Percentiles rank a stretch among this genome's conserved stretches.
Conservation (phyloP, 352 stramenopile species). For the Pythium apleroticum region DNA sequence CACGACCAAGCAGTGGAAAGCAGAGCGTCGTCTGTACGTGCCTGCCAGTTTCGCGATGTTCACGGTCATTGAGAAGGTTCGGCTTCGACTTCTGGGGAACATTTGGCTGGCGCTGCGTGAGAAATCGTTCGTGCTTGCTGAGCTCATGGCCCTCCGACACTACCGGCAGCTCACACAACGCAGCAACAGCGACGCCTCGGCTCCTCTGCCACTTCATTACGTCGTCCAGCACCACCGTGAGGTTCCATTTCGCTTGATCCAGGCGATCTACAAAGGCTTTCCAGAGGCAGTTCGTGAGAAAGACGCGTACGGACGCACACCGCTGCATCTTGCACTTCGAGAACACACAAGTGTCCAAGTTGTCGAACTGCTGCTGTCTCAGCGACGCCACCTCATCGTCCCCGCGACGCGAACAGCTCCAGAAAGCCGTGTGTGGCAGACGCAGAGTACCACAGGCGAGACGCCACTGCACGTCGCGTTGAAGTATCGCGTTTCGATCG, state of each 20-base stretch:
- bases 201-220: slow-evolving; percentile 58
- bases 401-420: not conserved
- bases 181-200: slow-evolving; percentile 36
- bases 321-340: slow-evolving; percentile 58
- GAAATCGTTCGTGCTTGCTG: slow-evolving; percentile 36
- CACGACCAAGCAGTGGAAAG: not conserved
- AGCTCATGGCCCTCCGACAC: slow-evolving; percentile 54
- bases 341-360: slow-evolving; percentile 32
- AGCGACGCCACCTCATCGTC: slow-evolving; percentile 4
- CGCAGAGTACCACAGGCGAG: slow-evolving; percentile 24
- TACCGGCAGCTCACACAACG: slow-evolving; percentile 50
- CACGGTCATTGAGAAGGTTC: slow-evolving; percentile 40
- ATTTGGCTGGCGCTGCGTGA: slow-evolving; percentile 51
- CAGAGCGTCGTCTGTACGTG: slow-evolving; percentile 25
- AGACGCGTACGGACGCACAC: slow-evolving; percentile 62
- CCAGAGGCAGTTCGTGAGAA: slow-evolving; percentile 35
- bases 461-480: slow-evolving; percentile 29
- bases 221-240: slow-evolving; percentile 42
- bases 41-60: slow-evolving; percentile 45
- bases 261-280: slow-evolving; percentile 40
- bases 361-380: slow-evolving; percentile 33
- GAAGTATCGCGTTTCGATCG: slow-evolving; percentile 26
- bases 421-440: slow-evolving; percentile 17
- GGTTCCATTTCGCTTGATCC: slow-evolving; percentile 36
- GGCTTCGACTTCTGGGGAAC: slow-evolving; percentile 40